Conservation (phyloP, 805 yeast genomes). For the Lachancea sp. region DNA sequence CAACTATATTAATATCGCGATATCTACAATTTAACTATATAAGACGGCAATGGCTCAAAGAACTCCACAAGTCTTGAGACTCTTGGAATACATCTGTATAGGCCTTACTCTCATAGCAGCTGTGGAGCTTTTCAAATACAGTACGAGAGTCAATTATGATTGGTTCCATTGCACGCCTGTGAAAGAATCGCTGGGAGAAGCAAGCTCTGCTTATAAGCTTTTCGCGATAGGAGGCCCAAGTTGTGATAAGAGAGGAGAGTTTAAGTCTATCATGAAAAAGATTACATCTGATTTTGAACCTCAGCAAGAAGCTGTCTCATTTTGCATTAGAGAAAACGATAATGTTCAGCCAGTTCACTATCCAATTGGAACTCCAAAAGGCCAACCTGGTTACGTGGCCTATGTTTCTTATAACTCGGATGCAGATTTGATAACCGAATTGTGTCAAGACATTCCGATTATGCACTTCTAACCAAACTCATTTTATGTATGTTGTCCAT, state of each 20-base stretch:
- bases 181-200: slow-evolving; percentile 18
- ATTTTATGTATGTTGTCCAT: neutral
- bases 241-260: slow-evolving; percentile 41
- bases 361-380: slow-evolving; percentile 30
- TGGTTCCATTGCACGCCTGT: slow-evolving; percentile 42
- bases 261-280: slow-evolving; percentile 36
- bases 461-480: slow-evolving; percentile 22
- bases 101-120: slow-evolving; percentile 35
- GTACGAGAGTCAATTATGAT: slow-evolving; percentile 37
- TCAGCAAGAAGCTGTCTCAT: slow-evolving; percentile 31
- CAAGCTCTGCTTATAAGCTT: slow-evolving; percentile 28
- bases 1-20: too few relatives aligned
- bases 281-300: slow-evolving; percentile 37
- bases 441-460: slow-evolving; percentile 26
- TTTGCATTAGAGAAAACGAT: slow-evolving; percentile 35
- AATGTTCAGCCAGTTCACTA: slow-evolving; percentile 27
- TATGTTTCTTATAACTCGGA: slow-evolving; percentile 30
- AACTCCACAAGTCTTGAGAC: slow-evolving; percentile 8
- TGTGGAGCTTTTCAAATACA: slow-evolving; percentile 39
- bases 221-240: slow-evolving; percentile 39
- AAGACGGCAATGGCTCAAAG: neutral
- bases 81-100: slow-evolving; percentile 27
- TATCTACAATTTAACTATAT: neutral
- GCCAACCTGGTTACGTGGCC: slow-evolving; percentile 33
- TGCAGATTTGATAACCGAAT: slow-evolving; percentile 15